Evolutionary conservation across 306 rosid genomes (phyloP), one percentile per base, ranked within the genome.

Genomic region (Carpinus viminea): DNA sequence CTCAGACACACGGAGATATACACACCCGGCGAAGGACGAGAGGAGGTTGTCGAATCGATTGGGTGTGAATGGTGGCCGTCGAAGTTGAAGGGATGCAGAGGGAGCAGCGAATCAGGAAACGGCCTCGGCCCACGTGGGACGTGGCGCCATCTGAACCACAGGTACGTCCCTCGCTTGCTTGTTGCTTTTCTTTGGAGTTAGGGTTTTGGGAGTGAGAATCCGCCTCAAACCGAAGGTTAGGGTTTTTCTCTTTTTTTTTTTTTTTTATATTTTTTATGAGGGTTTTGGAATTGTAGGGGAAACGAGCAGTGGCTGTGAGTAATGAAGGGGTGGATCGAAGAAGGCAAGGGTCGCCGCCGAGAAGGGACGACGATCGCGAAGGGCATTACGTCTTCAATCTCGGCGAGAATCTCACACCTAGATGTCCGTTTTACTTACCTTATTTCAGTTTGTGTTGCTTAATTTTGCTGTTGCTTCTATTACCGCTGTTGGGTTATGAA

Each of bases 371-470:
- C 66, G 98, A 92, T 86, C 98, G 98, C 24, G 97, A 92, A n/a
- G 98, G 98, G 11, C 96, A 92, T 84, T 92, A 90, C 71, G 90
- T 94, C 5, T 94, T 81, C 78, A 89, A 84, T 84, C 89, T 94
- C 2, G 98, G 98, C 88, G 97, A 94, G 83, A 92, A 92, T 89
- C 96, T 94, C 86, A 90, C 94, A 80, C 88, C 96, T 84, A 90
- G 98, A 94, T 94, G 98, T 93, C 79, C 86, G 81, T 60, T 56
- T 48, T 55, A 24, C 72, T 66, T 66, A 4, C 2, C 61, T 2
- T 31, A 0, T 62, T 54, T 16, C 13, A 2, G 3, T 26, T 60
- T 8, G 0, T 15, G 8, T 34, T 8, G 2, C 13, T 36, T 21
- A 26, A 59, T 41, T 24, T 59, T 59, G 34, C 65, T 59, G 65